Evolutionary conservation across 2,329 filamentous ascomycete species (phyloP), one percentile per base, ranked within the genome.

Genomic region (Aspergillus awamori): DNA sequence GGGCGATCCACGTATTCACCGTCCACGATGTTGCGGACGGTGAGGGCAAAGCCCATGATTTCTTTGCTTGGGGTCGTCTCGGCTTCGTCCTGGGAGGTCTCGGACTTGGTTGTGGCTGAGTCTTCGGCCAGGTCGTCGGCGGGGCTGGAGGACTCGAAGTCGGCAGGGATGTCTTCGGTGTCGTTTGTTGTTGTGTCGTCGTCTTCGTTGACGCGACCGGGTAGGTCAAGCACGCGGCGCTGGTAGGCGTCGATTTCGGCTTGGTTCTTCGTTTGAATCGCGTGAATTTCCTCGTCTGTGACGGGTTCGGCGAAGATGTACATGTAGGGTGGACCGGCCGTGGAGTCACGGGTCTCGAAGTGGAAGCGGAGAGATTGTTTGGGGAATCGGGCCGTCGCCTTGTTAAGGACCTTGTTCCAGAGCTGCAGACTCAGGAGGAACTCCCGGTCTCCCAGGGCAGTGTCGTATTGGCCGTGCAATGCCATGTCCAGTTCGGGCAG

Each of bases 281-380:
- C 76, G 17, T 89, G 80, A 64, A 96, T 91, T 57, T 92, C 83
- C 5, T 88, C 84, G 5, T 91, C 84, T 0, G 85, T 85, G 57
- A 98, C 88, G 3, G 95, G 93, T 74, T 96, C 90, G 13, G 89
- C 93, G 72, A 97, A 96, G 57, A 98, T 87, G 72, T 96, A 94
- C 86, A 97, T 93, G 69, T 89, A 87, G 0, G 89, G 85, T 3
- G 17, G 3, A 2, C 26, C 8, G 7, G 81, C 82, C 41, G 67
- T 47, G 1, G 80, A 79, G 10, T 84, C 80, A 61, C 91, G 85
- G 1, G 93, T 91, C 74, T 97, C 93, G 61, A 97, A 89, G 73
- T 93, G 89, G 39, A 97, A 74, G 10, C 93, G 89, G 5, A 97
- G 79, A 1, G 92, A 92, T 74, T 83, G 67, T 47, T 89, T 82